Evolutionary conservation across 2,329 filamentous ascomycete genomes (phyloP).

Genomic region (Colletotrichum truncatum): DNA sequence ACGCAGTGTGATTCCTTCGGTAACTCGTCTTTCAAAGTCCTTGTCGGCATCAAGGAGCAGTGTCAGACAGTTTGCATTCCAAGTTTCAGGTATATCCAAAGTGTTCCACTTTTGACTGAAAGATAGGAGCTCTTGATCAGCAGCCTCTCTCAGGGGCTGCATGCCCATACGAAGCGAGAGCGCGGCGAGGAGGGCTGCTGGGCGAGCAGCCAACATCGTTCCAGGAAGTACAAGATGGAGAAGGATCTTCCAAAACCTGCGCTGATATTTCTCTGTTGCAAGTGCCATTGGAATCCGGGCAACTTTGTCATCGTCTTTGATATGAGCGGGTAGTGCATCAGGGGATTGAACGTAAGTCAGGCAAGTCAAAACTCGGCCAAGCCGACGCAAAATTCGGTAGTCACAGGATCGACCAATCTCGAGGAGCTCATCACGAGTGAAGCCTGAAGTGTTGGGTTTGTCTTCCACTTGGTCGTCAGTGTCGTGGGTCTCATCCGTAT

Average conservation of each 20-base stretch:
- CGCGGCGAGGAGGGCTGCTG: conserved; percentile 56
- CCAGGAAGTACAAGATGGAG: conserved; percentile 58
- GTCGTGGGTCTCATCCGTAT: conserved; percentile 29
- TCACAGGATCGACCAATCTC: conserved; percentile 63
- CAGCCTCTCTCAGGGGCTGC: conserved; percentile 47
- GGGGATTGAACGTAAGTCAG: conserved; percentile 52
- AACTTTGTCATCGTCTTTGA: conserved; percentile 45
- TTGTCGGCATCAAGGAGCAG: conserved; percentile 58
- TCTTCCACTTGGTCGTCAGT: conserved; percentile 35
- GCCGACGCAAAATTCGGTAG: conserved; percentile 53
- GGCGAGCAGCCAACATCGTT: conserved; percentile 53
- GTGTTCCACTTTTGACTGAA: conserved; percentile 57
- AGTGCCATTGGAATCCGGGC: conserved; percentile 55
- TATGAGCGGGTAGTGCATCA: conserved; percentile 53
- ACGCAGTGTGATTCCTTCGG: conserved; percentile 32
- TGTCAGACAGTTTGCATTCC: conserved; percentile 54
- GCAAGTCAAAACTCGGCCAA: conserved; percentile 56
- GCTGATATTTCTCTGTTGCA: conserved; percentile 41
- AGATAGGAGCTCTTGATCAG: conserved; percentile 50
- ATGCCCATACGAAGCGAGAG: conserved; percentile 59
- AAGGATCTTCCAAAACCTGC: conserved; percentile 57
- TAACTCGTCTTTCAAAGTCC: conserved; percentile 41
- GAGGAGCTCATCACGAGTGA: conserved; percentile 56
- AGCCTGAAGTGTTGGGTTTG: conserved; percentile 39
- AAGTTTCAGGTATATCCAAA: conserved; percentile 57